Evolutionary conservation across 2,329 filamentous ascomycete genomes (phyloP), one percentile per base, ranked within the genome.

Genomic region (Penicillium sp.): DNA sequence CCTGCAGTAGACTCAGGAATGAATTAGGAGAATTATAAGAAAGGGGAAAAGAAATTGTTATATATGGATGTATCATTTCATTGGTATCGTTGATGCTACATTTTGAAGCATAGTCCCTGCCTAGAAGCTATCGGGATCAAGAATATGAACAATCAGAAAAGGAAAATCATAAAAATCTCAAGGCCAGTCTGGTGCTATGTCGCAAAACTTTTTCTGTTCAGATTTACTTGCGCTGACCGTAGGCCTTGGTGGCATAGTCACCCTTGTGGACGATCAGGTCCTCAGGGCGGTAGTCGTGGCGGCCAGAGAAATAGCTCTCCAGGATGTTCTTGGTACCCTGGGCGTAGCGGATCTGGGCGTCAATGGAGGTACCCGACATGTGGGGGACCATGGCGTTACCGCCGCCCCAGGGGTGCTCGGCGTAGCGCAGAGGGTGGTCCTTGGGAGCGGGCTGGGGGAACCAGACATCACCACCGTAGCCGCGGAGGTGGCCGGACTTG

Each of bases 301-400:
- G 87, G 67, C 92, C 92, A 64, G 82, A 85, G 75, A 96, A 90
- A 84, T 97, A 99, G 78, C 88, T 92, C 63, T 93, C 83, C 56
- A 99, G 83, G 72, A 99, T 97, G 64, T 82, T 77, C 89, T 97
- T 96, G 76, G 86, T 89, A 68, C 92, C 92, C 62, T 87, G 82
- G 69, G 92, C 91, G 74, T 96, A 96, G 64, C 92, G 87, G 80
- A 91, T 88, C 84, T 99, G 94, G 55, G 94, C 94, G 74, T 99
- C 94, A 72, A 99, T 88, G n/a, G 92, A 96, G 55, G 93, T 97
- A 73, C 94, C 94, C 11, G 92, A 96, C 91, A 97, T 96, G 87
- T 97, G 94, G 53, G 94, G 91, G 56, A 97, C 92, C 90, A 94
- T 99, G 79, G 92, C 94, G 80, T 97, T 97, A 73, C 94, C 94